Percentiles rank a stretch among this genome's conserved stretches.
These are phyloP conservation scores for Blastobotrys buckinghamii DNA, from an alignment of 1,139 yeast species.

Conservation along the genomic window DNA sequence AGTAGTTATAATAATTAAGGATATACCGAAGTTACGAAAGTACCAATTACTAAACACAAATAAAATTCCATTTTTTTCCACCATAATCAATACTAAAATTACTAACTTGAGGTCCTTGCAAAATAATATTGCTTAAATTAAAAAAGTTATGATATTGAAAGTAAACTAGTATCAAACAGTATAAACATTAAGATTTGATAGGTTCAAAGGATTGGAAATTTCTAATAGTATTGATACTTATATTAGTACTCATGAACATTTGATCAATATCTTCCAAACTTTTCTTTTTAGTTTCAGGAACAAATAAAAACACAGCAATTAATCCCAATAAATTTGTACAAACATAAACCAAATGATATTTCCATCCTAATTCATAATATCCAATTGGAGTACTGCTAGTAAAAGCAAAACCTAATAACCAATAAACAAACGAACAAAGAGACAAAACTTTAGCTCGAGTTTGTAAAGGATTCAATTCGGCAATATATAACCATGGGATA, in stretches of 20 bases:
- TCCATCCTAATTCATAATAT: constrained; percentile 44
- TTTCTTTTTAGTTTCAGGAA: constrained; percentile 58
- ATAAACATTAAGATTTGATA: too few relatives aligned
- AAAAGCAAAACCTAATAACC: constrained; percentile 37
- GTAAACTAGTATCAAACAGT: too few relatives aligned
- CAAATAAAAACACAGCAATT: constrained; percentile 46
- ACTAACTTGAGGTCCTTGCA: too few relatives aligned
- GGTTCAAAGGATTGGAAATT: not conserved
- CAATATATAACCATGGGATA: constrained; percentile 40
- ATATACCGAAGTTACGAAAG: too few relatives aligned
- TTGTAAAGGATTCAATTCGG: constrained; percentile 56
- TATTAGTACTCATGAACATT: constrained; percentile 34
- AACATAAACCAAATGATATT: constrained; percentile 54
- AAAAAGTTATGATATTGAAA: too few relatives aligned
- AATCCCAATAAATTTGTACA: not conserved
- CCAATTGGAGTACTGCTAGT: constrained; percentile 42
- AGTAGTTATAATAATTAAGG: too few relatives aligned
- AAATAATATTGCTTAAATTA: too few relatives aligned
- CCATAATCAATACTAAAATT: too few relatives aligned
- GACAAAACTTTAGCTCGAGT: constrained; percentile 52
- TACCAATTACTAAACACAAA: too few relatives aligned
- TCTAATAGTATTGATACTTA: not conserved
- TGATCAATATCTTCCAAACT: constrained; percentile 62
- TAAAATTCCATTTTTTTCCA: too few relatives aligned
- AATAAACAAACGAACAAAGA: constrained; percentile 45